Conservation (phyloP, 495 filamentous ascomycete species). For the Glutinoglossum americanum region DNA sequence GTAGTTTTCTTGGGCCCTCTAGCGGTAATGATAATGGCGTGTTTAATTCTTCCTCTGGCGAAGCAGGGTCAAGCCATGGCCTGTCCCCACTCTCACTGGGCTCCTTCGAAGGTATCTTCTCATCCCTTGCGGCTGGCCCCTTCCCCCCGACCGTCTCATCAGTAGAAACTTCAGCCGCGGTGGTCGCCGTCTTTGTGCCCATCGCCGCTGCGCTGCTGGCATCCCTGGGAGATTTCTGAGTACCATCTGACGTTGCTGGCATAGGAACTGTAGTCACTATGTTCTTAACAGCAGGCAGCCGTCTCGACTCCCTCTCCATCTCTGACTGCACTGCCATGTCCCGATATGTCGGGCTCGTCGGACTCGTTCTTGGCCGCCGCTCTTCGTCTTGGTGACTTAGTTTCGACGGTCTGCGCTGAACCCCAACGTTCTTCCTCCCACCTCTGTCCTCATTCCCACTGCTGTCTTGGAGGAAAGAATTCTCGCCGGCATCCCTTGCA, state of each 20-base stretch:
- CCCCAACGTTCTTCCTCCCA: not conserved
- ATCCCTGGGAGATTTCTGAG: not conserved
- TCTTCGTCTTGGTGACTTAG: not conserved
- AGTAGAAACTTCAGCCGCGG: not conserved
- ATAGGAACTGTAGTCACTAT: not conserved
- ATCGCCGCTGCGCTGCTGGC: too few species aligned
- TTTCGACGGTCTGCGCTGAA: not conserved
- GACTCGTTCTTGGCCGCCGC: not conserved
- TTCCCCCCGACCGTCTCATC: not conserved
- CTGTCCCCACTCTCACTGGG: not conserved
- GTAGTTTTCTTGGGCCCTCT: constrained; percentile 20
- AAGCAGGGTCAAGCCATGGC: constrained; percentile 18
- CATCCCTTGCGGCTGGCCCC: not conserved
- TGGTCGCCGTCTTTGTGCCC: not conserved
- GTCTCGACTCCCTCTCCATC: not conserved
- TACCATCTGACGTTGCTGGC: not conserved
- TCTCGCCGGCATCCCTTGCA: constrained; percentile 15
- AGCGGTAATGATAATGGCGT: constrained; percentile 20
- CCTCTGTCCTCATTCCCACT: constrained; percentile 26
- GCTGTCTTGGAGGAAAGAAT: constrained; percentile 28
- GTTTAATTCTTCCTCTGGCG: constrained; percentile 22
- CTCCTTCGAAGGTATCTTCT: not conserved
- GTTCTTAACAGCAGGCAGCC: not conserved
- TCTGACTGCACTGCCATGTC: not conserved
- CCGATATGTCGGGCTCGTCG: constrained; percentile 3